Base-by-base conservation (phyloP, 2,329 filamentous ascomycete species). In the Aspergillus flavus region DNA sequence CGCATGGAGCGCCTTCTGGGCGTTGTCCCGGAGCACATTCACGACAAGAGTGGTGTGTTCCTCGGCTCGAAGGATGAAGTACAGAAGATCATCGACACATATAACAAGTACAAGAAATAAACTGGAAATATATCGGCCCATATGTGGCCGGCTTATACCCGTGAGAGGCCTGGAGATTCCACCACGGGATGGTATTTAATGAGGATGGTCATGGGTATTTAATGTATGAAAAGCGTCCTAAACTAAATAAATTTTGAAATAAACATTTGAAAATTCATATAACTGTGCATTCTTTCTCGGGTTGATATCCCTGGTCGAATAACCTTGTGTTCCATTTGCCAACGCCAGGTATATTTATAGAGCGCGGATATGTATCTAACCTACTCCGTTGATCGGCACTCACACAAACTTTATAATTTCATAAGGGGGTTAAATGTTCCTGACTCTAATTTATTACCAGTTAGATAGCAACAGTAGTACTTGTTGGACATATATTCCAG, bases 1-100 rank as follows among this genome's bases (percentile, higher is more conserved):
- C 89, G 91, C 62, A 97, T 97, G 93, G 83, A 88, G 69, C 88
- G 94, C 64, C 94, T 99, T 91, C 84, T 99, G 69, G 90, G 92
- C 61, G 89, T 98, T 46, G 87, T 92, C 1, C 95, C 95, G 2
- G 91, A 96, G 79, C 86, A 92, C 78, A 99, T 99, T 74, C 95
- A 99, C 80, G 95, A 99, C 82, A 88, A 89, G 75, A 94, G 93
- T 23, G 95, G 95, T 69, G 97, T 99, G 74, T 99, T 96, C 82
- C 86, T 99, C 84, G 95, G 95, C 68, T 97, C 93, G 72, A 93
- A 91, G 71, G 92, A 96, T 66, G 95, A 99, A 83, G 87, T 99
- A 56, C 93, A 97, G 83, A 97, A 96, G 85, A 92, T 98, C 70
- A 96, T 97, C 79, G 83, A 87, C 65, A 89, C 90, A 73, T 90